Percentiles rank a stretch among this genome's conserved stretches.
phyloP scores from a whole-genome alignment of 1,284 basidiomycete species.

The Agroathelia rolfsii region DNA sequence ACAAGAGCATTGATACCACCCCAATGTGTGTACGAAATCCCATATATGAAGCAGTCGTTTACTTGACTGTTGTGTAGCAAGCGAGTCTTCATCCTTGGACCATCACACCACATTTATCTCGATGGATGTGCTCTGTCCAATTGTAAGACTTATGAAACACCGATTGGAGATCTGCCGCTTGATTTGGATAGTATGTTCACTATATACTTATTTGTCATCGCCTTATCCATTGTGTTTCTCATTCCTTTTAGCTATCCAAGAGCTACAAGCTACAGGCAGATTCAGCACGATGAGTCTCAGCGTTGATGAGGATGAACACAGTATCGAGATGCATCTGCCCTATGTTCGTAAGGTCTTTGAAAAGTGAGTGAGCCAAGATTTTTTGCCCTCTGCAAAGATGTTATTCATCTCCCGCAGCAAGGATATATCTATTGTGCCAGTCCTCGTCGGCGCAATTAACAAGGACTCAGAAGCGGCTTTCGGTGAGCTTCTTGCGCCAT shows the following conservation, averaged over 20 bases:
- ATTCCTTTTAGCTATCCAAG: slow-evolving; percentile 47
- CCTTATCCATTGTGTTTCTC: slow-evolving; percentile 1
- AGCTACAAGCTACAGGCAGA: slow-evolving; percentile 57
- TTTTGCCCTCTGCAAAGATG: too few relatives aligned
- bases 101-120: slow-evolving; percentile 89
- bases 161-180: slow-evolving; percentile 74
- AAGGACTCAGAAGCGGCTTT: slow-evolving; percentile 48
- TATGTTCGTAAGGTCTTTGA: slow-evolving; percentile 86
- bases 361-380: slow-evolving; percentile 36
- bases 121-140: slow-evolving; percentile 78
- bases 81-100: slow-evolving; percentile 90
- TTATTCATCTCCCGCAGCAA: too few relatives aligned
- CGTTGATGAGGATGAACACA: slow-evolving; percentile 92
- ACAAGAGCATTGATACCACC: slow-evolving; percentile 75
- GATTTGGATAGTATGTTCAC: slow-evolving; percentile 63
- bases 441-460: slow-evolving; percentile 82
- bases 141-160: slow-evolving; percentile 76
- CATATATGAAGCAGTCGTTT: slow-evolving; percentile 9
- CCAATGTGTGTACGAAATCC: slow-evolving; percentile 58
- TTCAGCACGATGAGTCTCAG: slow-evolving; percentile 62
- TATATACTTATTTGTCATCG: not conserved
- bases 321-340: slow-evolving; percentile 95
- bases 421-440: slow-evolving; percentile 79
- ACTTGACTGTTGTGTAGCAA: slow-evolving; percentile 40
- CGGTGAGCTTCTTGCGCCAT: slow-evolving; percentile 71